Base-by-base conservation (phyloP, 106 monocot species). In the Apostasia ramifera region DNA sequence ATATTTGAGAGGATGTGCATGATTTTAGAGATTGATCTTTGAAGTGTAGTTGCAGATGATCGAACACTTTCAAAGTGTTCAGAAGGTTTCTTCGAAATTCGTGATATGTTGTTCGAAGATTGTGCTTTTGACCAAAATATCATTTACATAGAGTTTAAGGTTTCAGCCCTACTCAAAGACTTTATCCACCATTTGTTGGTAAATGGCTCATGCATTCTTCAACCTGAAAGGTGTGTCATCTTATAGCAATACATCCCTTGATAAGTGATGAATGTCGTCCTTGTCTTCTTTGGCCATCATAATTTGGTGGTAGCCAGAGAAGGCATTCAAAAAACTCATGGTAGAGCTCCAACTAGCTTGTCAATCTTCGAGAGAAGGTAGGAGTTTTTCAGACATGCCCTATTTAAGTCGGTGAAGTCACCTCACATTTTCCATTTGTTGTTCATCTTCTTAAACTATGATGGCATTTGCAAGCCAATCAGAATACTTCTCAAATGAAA, bases 401-500 rank as follows among this genome's bases (percentile, higher is more conserved):
- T 51, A 11, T 68, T 68, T 3, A 68, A 2, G 8, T 68, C 41
- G 0, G 51, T 53, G 52, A 68, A 68, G 37, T 53, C 26, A 26
- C 67, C 58, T n/a, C 58, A 68, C n/a, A 68, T 68, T 2, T 39
- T 49, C 53, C 53, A 68, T 37, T 53, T 68, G 6, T 9, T 10
- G 38, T 2, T 53, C 2, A 4, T 1, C 37, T 52, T 68, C 4
- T 68, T 50, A 0, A 26, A 68, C 51, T 39, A 68, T 39, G 3
- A 68, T 40, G 1, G 12, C 39, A 68, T 68, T 53, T 0, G 37
- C 3, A 0, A 68, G 1, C 66, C 66, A 66, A 6, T 66, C 4
- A 1, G 66, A 11, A 42, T 63, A 63, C 67, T 26, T 68, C 26
- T 53, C 39, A 6, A 40, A 68, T 53, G 52, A 68, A 68, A 15